Base-by-base conservation (phyloP, 1,284 basidiomycete genomes). In the Pascua sp. region DNA sequence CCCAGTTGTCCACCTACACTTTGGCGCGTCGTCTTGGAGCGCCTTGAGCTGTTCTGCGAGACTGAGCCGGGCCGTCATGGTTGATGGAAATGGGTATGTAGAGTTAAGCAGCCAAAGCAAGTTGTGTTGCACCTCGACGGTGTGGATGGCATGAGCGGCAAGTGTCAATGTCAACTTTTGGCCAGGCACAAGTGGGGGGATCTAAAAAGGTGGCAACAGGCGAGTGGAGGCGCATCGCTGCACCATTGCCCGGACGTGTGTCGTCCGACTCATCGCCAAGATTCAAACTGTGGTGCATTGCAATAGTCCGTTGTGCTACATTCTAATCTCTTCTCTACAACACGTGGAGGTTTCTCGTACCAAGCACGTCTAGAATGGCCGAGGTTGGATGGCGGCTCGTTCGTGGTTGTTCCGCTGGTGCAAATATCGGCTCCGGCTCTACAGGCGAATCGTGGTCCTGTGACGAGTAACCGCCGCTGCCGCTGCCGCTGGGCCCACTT, bases 41-140 rank as follows among this genome's bases (percentile, higher is more conserved):
- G 87, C 82, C 44, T 87, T 87, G 52, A 94, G 84, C 71, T 93
- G 90, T 71, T 92, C 83, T 5, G 87, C 87, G 41, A 94, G 83
- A 3, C 88, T 74, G 16, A 71, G 62, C 1, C 40, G 24, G 24
- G 24, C 24, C 24, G 24, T 49, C 58, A 60, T 60, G 46, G 18
- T 47, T 7, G 39, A 12, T 47, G 9, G 39, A 12, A 16, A 32
- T n/a, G n/a, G 16, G 36, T 37, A 12, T 39, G 42, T 12, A 32
- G 15, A 4, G 39, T 2, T n/a, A 40, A 18, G 5, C 10, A 5
- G 18, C 1, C 7, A 47, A 43, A 9, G 38, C 12, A 44, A 10
- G 15, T 32, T 15, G 39, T 41, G 13, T 38, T 42, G 13, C 11
- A 5, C 48, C 42, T 32, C 24, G 42, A 13, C 4, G 17, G 5